Evolutionary conservation across 2,329 filamentous ascomycete genomes (phyloP).

Genomic region (Fusarium sp.): DNA sequence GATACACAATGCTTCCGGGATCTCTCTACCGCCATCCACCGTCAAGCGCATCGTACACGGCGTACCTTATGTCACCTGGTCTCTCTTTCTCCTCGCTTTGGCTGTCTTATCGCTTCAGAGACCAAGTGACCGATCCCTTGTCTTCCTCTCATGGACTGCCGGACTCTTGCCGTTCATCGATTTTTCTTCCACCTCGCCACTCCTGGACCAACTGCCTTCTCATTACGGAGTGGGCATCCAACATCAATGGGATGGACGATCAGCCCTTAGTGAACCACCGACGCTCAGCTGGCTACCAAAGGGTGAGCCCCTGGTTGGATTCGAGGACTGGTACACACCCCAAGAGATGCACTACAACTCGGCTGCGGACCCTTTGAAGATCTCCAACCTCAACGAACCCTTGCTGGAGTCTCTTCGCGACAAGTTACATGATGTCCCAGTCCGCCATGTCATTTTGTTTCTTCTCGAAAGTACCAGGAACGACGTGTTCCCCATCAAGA

Average conservation of each 20-base stretch:
- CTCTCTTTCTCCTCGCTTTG: conserved; percentile 21
- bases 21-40: not conserved
- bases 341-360: conserved; percentile 46
- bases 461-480: conserved; percentile 57
- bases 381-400: conserved; percentile 50
- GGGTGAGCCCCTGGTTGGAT: conserved; percentile 24
- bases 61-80: not conserved
- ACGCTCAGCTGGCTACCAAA: conserved; percentile 41
- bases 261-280: conserved; percentile 40
- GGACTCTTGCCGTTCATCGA: conserved; percentile 48
- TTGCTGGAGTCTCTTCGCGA: conserved; percentile 47
- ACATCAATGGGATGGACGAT: conserved; percentile 39
- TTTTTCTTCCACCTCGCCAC: conserved; percentile 42
- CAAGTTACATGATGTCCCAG: not conserved
- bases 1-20: not conserved
- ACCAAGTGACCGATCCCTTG: conserved; percentile 44
- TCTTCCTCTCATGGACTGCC: conserved; percentile 49
- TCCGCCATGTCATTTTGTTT: conserved; percentile 53
- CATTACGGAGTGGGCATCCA: conserved; percentile 33
- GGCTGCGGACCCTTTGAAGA: conserved; percentile 50
- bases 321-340: conserved; percentile 43
- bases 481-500: conserved; percentile 57
- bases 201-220: conserved; percentile 36
- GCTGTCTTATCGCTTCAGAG: conserved; percentile 33
- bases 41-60: not conserved